Evolutionary conservation across 2,329 filamentous ascomycete species (phyloP).

Genomic region (Alternaria arborescens): DNA sequence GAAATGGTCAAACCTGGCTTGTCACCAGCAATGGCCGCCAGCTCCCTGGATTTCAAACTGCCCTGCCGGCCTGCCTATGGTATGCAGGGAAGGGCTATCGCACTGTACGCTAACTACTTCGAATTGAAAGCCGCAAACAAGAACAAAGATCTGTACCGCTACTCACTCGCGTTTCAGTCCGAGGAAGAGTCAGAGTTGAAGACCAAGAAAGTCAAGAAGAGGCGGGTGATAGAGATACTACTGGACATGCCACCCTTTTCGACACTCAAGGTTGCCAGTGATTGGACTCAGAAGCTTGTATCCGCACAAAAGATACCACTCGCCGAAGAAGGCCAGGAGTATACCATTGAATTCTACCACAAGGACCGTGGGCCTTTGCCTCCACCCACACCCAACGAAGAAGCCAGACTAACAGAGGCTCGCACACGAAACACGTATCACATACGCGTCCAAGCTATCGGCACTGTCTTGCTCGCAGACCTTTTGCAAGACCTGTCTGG

Average conservation of each 20-base stretch:
- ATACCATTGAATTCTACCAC: constrained; percentile 40
- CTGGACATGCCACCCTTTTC: constrained; percentile 45
- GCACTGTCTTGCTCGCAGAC: constrained; percentile 44
- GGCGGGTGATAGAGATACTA: constrained; percentile 59
- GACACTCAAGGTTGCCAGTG: constrained; percentile 46
- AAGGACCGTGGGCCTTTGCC: constrained; percentile 36
- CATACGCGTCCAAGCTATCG: constrained; percentile 32
- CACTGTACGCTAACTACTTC: constrained; percentile 55
- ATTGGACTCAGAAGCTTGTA: constrained; percentile 48
- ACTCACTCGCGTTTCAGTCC: constrained; percentile 35
- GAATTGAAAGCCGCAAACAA: constrained; percentile 45
- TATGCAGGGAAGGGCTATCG: constrained; percentile 46
- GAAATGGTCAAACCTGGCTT: constrained; percentile 41
- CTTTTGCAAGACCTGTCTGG: constrained; percentile 57
- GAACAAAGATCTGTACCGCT: constrained; percentile 37
- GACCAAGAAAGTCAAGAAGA: constrained; percentile 54
- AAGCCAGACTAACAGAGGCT: constrained; percentile 20
- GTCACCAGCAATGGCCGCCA: constrained; percentile 30
- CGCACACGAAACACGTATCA: constrained; percentile 31
- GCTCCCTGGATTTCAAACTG: constrained; percentile 33
- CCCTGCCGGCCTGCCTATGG: constrained; percentile 47
- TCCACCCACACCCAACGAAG: constrained; percentile 21
- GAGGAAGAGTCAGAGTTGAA: constrained; percentile 41
- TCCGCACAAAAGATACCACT: constrained; percentile 38
- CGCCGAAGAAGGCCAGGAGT: constrained; percentile 13